Percentiles rank a stretch among this genome's conserved stretches.
These are phyloP conservation scores for Helminthosporium solani DNA, from an alignment of 2,329 filamentous ascomycete species.

Conservation along the genomic window DNA sequence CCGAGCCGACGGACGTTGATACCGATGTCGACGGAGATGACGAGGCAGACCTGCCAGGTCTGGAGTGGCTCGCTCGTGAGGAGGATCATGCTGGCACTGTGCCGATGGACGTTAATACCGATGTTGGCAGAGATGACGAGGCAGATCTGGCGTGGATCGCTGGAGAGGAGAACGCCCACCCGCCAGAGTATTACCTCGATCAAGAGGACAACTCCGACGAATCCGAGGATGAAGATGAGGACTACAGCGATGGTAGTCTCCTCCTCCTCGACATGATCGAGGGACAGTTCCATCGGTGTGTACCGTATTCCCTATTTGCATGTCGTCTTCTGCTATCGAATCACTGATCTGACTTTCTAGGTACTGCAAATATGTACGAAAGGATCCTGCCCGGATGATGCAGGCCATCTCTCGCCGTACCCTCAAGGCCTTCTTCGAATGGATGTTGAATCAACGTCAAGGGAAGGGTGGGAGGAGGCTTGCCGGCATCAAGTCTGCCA, in stretches of 20 bases:
- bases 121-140: conserved; percentile 9
- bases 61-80: conserved; percentile 9
- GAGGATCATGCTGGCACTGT: conserved; percentile 12
- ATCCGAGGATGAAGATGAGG: conserved; percentile 16
- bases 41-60: conserved; percentile 1
- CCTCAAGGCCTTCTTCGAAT: conserved; percentile 19
- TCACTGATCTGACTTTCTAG: conserved; percentile 12
- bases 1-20: conserved; percentile 11
- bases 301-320: conserved; percentile 6
- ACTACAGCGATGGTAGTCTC: conserved; percentile 22
- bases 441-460: conserved; percentile 9
- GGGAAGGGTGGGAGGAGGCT: conserved; percentile 13
- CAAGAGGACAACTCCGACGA: conserved; percentile 15
- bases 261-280: conserved; percentile 17
- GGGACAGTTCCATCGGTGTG: conserved; percentile 22
- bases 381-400: conserved; percentile 9
- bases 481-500: conserved; percentile 13
- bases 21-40: conserved; percentile 9
- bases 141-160: conserved; percentile 9
- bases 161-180: conserved; percentile 6
- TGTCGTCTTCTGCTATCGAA: conserved; percentile 7
- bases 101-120: conserved; percentile 10
- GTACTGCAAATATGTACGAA: conserved; percentile 13
- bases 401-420: conserved; percentile 11
- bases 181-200: conserved; percentile 18